A percentile compares a stretch with the other conserved stretches of the same genome.
These are phyloP conservation scores for Xylaria polymorpha DNA, from an alignment of 2,329 filamentous ascomycete genomes.

Conservation along the genomic window DNA sequence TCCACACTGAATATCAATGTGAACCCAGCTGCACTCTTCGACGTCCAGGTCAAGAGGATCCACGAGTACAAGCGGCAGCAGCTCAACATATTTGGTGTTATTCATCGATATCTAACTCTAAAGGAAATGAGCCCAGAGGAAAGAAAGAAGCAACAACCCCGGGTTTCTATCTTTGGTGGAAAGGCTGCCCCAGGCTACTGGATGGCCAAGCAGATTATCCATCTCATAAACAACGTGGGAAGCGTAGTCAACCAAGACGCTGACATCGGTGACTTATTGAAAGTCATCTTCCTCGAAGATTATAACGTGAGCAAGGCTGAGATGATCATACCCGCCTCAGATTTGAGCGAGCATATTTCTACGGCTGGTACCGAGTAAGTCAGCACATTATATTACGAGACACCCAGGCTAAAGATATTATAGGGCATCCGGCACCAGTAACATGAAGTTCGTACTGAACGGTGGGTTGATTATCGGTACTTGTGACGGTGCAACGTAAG, in stretches of 20 bases:
- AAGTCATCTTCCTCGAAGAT: conserved; percentile 97
- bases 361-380: conserved; percentile 91
- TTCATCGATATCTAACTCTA: conserved; percentile 90
- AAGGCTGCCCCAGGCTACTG: conserved; percentile 99
- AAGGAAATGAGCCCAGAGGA: conserved; percentile 87
- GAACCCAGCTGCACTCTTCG: conserved; percentile 89
- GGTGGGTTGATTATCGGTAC: conserved; percentile 97
- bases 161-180: conserved; percentile 96
- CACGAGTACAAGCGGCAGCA: conserved; percentile 99
- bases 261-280: conserved; percentile 92
- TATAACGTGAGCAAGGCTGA: conserved; percentile 99
- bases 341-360: conserved; percentile 98
- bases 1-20: conserved; percentile 81
- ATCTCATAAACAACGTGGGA: conserved; percentile 93
- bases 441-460: conserved; percentile 99
- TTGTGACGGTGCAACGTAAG: conserved; percentile 94
- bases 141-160: conserved; percentile 84
- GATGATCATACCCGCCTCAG: conserved; percentile 92
- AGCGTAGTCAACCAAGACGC: conserved; percentile 90
- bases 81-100: conserved; percentile 98
- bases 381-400: conserved; percentile 2
- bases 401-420: conserved; percentile 26
- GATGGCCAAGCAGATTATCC: conserved; percentile 99
- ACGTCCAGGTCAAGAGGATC: conserved; percentile 98
- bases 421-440: conserved; percentile 83